Evolutionary conservation across 108 stramenopile species (phyloP), one percentile per base, ranked within the genome.

Genomic region (Asterionellopsis glacialis): DNA sequence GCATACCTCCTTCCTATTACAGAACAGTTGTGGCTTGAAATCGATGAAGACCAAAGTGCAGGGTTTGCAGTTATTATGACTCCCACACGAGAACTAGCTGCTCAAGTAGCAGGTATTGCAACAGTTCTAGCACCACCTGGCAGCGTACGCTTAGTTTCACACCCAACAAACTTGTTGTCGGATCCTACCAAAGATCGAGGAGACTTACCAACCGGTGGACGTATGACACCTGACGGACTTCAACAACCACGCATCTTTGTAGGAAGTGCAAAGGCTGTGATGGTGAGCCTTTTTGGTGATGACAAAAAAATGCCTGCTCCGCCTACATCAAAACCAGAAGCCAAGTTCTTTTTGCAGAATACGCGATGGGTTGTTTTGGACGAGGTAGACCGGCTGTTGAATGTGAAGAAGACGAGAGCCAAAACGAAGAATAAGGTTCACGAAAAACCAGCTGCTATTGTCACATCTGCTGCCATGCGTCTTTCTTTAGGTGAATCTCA

Each of bases 51-150:
- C 27, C 60, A 74, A 48, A 76, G 68, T 18, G 53, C 69, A 42
- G 59, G 66, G 10, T 84, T 75, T 45, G 75, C 84, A 25, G 33
- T 96, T 6, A 78, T 98, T 66, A 43, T 97, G 51, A 88, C 92
- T 10, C 98, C 98, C 39, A 96, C 95, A 11, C 67, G 95, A 24
- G 98, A 98, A 65, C 68, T 98, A 53, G 98, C 95, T 1, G 80
- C 91, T 12, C 98, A 98, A 75, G 88, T 95, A 6, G 89, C 90
- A 1, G 88, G 89, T 41, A 72, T 91, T 51, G 93, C 93, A 13
- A 61, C 76, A 0, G 82, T 73, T 11, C 69, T 94, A 61, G 87
- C 89, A n/a, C 93, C 93, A 24, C 83, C 81, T n/a, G 93, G 93
- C 9, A 83, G 77, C 53, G 93, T 94, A 7, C 82, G 82, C 25